A percentile compares a stretch with the other conserved stretches of the same genome.
Conservation (phyloP, 2,329 filamentous ascomycete species). For the Metarhizium sp. region DNA sequence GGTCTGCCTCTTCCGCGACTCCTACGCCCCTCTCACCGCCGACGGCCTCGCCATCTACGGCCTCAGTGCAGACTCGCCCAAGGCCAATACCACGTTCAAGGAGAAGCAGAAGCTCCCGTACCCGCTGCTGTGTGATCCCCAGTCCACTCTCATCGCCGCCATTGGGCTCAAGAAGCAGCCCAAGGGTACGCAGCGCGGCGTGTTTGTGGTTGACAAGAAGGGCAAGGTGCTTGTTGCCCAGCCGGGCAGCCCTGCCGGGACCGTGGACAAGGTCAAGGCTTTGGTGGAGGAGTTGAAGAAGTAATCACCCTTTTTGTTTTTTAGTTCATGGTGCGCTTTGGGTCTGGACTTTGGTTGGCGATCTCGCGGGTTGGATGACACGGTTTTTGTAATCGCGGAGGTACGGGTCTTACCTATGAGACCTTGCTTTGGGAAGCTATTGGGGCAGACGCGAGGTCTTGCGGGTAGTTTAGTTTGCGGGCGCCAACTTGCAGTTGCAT, state of each 20-base stretch:
- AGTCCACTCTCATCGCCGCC: conserved; percentile 64
- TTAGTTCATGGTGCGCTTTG: background rate
- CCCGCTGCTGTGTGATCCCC: conserved; percentile 75
- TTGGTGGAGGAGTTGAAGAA: conserved; percentile 44
- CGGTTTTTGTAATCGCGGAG: background rate
- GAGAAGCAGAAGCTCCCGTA: conserved; percentile 87
- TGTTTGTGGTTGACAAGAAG: conserved; percentile 75
- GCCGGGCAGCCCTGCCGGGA: conserved; percentile 67
- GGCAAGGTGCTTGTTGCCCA: conserved; percentile 72
- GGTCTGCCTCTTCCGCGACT: conserved; percentile 87
- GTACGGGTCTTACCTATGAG: background rate
- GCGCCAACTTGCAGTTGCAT: too few species aligned
- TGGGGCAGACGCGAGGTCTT: too few species aligned
- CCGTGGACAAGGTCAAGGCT: conserved; percentile 66
- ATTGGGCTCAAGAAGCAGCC: conserved; percentile 85
- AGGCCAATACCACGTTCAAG: conserved; percentile 88
- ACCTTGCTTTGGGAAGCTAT: conserved; percentile 10
- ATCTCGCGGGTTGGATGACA: background rate
- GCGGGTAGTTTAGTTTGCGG: too few species aligned
- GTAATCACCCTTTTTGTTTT: background rate
- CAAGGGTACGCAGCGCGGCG: conserved; percentile 73
- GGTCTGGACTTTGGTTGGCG: background rate
- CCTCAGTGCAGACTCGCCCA: conserved; percentile 77
- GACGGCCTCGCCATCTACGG: conserved; percentile 83
- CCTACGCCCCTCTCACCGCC: conserved; percentile 63